A percentile compares a stretch with the other conserved stretches of the same genome.
Evolutionary conservation across 352 stramenopile species (phyloP).

Genomic region (Thraustochytrium striatum): DNA sequence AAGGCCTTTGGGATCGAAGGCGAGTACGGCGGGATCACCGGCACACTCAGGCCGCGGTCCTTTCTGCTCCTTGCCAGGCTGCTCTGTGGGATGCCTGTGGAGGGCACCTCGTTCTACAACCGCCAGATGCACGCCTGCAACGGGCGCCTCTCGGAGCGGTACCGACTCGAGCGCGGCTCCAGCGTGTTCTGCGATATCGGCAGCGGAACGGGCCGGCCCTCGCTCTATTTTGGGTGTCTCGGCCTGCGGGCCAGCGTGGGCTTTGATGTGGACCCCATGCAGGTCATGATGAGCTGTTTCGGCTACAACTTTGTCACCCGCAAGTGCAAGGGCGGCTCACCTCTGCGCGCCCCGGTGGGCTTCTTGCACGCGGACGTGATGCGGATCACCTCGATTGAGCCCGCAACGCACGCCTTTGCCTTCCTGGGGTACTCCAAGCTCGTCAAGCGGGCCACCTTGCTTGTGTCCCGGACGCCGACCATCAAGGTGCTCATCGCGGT

Average conservation of each 20-base stretch:
- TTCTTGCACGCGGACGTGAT: conserved; percentile 20
- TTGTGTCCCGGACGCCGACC: background rate
- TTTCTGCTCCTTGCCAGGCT: background rate
- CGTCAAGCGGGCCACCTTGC: conserved; percentile 4
- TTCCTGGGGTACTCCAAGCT: conserved; percentile 24
- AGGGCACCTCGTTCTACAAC: background rate
- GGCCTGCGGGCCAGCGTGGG: conserved; percentile 21
- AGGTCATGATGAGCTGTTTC: conserved; percentile 13
- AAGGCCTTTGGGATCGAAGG: conserved; percentile 21
- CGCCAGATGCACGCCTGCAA: background rate
- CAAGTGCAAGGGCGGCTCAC: background rate
- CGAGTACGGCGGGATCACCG: conserved; percentile 43
- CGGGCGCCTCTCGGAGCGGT: background rate
- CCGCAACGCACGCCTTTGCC: conserved; percentile 26
- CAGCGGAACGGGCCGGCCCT: conserved; percentile 2
- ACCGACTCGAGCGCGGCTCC: background rate
- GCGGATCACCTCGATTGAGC: background rate
- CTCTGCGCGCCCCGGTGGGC: background rate
- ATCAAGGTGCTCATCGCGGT: conserved; percentile 24
- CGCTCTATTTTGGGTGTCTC: conserved; percentile 23
- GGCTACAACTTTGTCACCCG: background rate
- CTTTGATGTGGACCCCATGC: conserved; percentile 43
- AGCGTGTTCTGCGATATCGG: conserved; percentile 44
- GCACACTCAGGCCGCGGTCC: background rate
- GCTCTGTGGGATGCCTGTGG: background rate